Conservation (phyloP, 2,329 filamentous ascomycete species). For the Aureobasidium sp. region DNA sequence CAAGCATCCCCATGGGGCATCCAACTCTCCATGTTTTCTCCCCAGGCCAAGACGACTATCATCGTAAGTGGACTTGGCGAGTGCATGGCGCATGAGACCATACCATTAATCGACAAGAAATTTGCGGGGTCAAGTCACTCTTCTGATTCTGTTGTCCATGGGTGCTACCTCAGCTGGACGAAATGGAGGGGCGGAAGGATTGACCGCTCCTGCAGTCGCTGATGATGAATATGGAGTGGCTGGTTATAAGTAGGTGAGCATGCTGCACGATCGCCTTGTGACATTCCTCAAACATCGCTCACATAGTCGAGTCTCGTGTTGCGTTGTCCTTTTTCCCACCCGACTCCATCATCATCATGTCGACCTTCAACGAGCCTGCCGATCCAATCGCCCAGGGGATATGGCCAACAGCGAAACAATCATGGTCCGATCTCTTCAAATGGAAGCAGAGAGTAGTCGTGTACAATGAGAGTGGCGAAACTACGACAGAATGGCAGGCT, state of each 20-base stretch:
- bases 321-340: too few relatives aligned
- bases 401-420: slow-evolving; percentile 55
- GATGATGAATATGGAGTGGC: not conserved
- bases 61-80: not conserved
- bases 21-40: not conserved
- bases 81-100: not conserved
- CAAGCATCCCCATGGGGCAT: not conserved
- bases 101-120: not conserved
- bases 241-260: not conserved
- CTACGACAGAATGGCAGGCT: slow-evolving; percentile 56
- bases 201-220: not conserved
- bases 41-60: not conserved
- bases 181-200: not conserved
- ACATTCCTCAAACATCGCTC: not conserved
- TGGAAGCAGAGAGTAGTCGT: slow-evolving; percentile 67
- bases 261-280: not conserved
- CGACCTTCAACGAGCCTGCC: slow-evolving; percentile 41
- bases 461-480: slow-evolving; percentile 55
- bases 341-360: slow-evolving; percentile 5
- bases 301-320: not conserved
- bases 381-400: slow-evolving; percentile 60
- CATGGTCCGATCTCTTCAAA: slow-evolving; percentile 55
- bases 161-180: not conserved
- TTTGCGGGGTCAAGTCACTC: not conserved
- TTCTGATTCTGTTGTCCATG: not conserved